Evolutionary conservation across 2,329 filamentous ascomycete genomes (phyloP), one percentile per base, ranked within the genome.

Genomic region (Aureobasidium uvarum): DNA sequence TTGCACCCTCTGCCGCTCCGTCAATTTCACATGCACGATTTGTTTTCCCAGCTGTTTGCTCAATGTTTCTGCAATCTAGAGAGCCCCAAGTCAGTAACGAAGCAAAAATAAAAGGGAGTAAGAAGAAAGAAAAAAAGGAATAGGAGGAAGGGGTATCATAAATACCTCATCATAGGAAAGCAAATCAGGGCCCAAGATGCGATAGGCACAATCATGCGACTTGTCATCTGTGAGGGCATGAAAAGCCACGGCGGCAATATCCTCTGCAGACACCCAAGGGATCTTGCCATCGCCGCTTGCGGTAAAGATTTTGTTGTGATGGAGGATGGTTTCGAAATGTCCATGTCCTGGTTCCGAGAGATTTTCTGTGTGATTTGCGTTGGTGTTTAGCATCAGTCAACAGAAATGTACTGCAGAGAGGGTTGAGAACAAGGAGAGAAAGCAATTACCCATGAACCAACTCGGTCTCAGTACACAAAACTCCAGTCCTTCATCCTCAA

Each of bases 81-180:
- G n/a, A n/a, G n/a, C n/a, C n/a, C n/a, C n/a, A n/a, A n/a, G n/a
- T n/a, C n/a, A n/a, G n/a, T n/a, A n/a, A n/a, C n/a, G n/a, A n/a
- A n/a, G n/a, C n/a, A n/a, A 25, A 25, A 25, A 25, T 25, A 25
- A 25, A 25, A 25, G 25, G 25, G 25, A 25, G 25, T 25, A 2
- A n/a, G n/a, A n/a, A n/a, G n/a, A 58, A 23, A 14, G 18, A 43
- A n/a, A 36, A 18, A 5, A 46, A 11, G 18, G 20, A 25, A n/a
- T n/a, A n/a, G n/a, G n/a, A n/a, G n/a, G n/a, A n/a, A 4, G 25
- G 25, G 25, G 25, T 25, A 2, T 25, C 25, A 25, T 25, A 25
- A 25, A 25, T 43, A 62, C 56, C 31, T 62, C 39, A 18, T 62
- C 43, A 25, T 62, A 62, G 5, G 38, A 50, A 43, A 62, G 39